Percentiles rank a stretch among this genome's conserved stretches.
Evolutionary conservation across 2,329 filamentous ascomycete genomes (phyloP).

Genomic region (Raffaelea deltoideospora): DNA sequence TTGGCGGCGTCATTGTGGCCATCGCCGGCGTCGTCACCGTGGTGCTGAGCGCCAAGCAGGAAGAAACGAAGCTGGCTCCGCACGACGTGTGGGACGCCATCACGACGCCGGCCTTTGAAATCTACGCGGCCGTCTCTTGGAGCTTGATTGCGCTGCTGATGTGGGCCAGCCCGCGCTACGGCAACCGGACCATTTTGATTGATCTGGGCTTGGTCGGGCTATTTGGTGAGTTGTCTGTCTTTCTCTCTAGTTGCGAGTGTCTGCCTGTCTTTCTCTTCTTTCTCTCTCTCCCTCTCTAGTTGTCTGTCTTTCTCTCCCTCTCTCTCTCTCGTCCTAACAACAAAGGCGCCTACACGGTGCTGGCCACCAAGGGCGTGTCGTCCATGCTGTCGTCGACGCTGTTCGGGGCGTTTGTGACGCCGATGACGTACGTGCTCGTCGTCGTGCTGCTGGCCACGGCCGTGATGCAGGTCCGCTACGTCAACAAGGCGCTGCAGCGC

Average conservation of each 20-base stretch:
- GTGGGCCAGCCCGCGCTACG: slow-evolving; percentile 70
- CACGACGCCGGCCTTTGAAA: slow-evolving; percentile 74
- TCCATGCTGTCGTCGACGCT: slow-evolving; percentile 87
- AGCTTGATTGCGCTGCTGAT: slow-evolving; percentile 61
- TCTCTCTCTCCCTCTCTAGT: slow-evolving; percentile 1
- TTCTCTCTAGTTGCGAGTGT: no score
- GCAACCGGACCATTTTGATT: slow-evolving; percentile 74
- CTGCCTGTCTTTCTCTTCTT: neutral
- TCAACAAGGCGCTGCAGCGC: slow-evolving; percentile 74
- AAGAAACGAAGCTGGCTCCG: slow-evolving; percentile 82
- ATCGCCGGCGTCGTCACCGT: slow-evolving; percentile 82
- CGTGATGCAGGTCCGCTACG: slow-evolving; percentile 91
- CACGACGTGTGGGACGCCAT: slow-evolving; percentile 84
- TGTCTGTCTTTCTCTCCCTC: neutral
- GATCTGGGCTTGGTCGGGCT: slow-evolving; percentile 86
- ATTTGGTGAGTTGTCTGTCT: slow-evolving; percentile 49
- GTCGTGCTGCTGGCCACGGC: slow-evolving; percentile 69
- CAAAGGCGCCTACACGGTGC: slow-evolving; percentile 84
- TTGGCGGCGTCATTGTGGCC: slow-evolving; percentile 76
- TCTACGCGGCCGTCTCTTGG: slow-evolving; percentile 69
- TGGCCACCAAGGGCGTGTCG: slow-evolving; percentile 91
- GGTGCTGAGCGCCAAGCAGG: slow-evolving; percentile 76
- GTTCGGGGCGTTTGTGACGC: slow-evolving; percentile 77
- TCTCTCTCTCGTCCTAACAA: no score
- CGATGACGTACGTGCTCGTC: slow-evolving; percentile 78